phyloP scores from a whole-genome alignment of 2,329 filamentous ascomycete genomes.

The Ophiostoma fasciatum region DNA sequence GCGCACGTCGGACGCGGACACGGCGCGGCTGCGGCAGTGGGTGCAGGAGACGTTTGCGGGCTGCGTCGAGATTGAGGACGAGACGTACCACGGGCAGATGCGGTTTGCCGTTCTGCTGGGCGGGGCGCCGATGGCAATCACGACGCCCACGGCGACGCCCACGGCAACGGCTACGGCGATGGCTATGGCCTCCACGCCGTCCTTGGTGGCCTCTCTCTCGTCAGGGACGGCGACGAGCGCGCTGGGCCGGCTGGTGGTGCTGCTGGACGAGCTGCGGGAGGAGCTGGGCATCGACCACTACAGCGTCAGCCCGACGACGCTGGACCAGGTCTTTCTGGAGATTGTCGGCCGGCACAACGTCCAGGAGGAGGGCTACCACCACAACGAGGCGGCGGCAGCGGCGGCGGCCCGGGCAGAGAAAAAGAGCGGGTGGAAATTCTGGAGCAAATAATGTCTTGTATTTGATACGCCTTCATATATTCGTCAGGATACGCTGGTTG shows the following conservation, averaged over 20 bases:
- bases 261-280: conserved; percentile 57
- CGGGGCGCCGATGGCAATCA: conserved; percentile 15
- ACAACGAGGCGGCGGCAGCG: conserved; percentile 13
- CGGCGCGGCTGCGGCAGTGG: conserved; percentile 51
- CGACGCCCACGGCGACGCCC: background rate
- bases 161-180: background rate
- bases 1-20: conserved; percentile 54
- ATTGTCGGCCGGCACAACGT: conserved; percentile 74
- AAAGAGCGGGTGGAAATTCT: conserved; percentile 4
- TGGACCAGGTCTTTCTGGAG: conserved; percentile 80
- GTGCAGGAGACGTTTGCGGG: conserved; percentile 43
- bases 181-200: no score
- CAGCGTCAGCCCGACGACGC: conserved; percentile 69
- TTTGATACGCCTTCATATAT: no score
- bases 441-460: background rate
- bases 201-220: no score
- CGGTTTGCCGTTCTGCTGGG: conserved; percentile 60
- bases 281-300: conserved; percentile 68
- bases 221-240: conserved; percentile 24
- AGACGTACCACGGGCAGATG: conserved; percentile 73
- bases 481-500: no score
- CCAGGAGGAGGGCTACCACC: conserved; percentile 51
- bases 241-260: conserved; percentile 54
- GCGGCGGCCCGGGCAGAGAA: conserved; percentile 13
- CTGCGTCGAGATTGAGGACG: conserved; percentile 54